These are phyloP conservation scores for Epichloe amarillans DNA, from an alignment of 2,329 filamentous ascomycete genomes.

Conservation along the genomic window DNA sequence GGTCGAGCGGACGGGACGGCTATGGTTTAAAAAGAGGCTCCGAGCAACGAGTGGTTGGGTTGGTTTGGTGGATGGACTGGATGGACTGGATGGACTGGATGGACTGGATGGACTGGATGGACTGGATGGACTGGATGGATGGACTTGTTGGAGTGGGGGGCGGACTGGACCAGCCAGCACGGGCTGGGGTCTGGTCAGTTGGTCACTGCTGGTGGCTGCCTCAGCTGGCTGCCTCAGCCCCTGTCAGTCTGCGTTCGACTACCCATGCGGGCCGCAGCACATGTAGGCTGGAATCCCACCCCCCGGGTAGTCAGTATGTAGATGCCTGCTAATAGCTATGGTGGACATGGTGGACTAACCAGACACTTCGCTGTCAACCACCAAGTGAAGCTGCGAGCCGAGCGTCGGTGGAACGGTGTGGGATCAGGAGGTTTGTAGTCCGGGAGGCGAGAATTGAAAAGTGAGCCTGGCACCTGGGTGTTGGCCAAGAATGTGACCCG, in stretches of 20 bases:
- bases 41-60: conserved; percentile 11
- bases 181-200: not conserved
- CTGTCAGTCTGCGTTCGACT: conserved; percentile 1
- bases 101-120: not conserved
- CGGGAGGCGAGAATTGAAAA: too few relatives aligned
- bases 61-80: not conserved
- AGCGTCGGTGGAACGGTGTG: too few relatives aligned
- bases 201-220: not conserved
- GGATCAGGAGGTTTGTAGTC: too few relatives aligned
- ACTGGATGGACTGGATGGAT: too few relatives aligned
- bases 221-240: conserved; percentile 3
- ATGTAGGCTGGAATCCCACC: conserved; percentile 2
- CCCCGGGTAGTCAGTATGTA: not conserved
- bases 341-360: too few relatives aligned
- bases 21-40: conserved; percentile 16
- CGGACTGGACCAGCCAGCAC: too few relatives aligned
- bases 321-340: too few relatives aligned
- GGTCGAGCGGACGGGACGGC: conserved; percentile 18
- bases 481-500: too few relatives aligned
- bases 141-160: too few relatives aligned
- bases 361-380: too few relatives aligned
- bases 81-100: not conserved
- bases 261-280: conserved; percentile 1
- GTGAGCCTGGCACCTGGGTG: too few relatives aligned
- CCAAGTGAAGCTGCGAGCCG: too few relatives aligned